Evolutionary conservation across 495 filamentous ascomycete species (phyloP).

Genomic region (Penicillium soppii): DNA sequence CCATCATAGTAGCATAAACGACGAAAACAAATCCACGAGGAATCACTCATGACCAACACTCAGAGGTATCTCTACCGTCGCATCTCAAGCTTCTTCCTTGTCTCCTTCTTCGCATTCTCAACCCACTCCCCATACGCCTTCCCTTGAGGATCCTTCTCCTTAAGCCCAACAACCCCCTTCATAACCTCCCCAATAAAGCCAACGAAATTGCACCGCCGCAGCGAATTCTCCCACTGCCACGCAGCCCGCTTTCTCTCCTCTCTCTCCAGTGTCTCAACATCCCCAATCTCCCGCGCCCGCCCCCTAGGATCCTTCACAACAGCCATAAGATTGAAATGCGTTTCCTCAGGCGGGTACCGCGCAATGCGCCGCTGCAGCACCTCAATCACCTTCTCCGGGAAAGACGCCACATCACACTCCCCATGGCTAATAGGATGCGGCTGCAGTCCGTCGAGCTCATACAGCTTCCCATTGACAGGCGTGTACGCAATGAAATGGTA

Average conservation of each 20-base stretch:
- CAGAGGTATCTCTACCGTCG: conserved; percentile 10
- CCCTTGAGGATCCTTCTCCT: conserved; percentile 49
- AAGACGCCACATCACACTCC: conserved; percentile 61
- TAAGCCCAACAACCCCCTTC: conserved; percentile 74
- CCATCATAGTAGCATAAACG: background rate
- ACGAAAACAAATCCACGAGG: background rate
- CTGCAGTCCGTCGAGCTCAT: conserved; percentile 94
- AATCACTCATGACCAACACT: background rate
- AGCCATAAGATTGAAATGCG: conserved; percentile 93
- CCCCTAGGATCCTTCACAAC: conserved; percentile 80
- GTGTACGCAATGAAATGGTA: conserved; percentile 99
- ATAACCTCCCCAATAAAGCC: conserved; percentile 90
- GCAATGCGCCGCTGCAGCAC: conserved; percentile 82
- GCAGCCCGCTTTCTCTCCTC: conserved; percentile 82
- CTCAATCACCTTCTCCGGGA: conserved; percentile 80
- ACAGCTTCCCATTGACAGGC: conserved; percentile 71
- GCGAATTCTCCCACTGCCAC: conserved; percentile 96
- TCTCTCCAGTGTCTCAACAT: conserved; percentile 69
- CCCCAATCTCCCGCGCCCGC: conserved; percentile 76
- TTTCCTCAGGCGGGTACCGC: conserved; percentile 82
- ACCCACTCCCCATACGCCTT: conserved; percentile 78
- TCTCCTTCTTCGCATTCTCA: conserved; percentile 70
- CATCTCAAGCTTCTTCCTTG: conserved; percentile 62
- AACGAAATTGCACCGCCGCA: conserved; percentile 92
- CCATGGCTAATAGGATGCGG: conserved; percentile 91